These are phyloP conservation scores for Globisporangium takayamanum DNA, from an alignment of 352 stramenopile species.

Conservation along the genomic window DNA sequence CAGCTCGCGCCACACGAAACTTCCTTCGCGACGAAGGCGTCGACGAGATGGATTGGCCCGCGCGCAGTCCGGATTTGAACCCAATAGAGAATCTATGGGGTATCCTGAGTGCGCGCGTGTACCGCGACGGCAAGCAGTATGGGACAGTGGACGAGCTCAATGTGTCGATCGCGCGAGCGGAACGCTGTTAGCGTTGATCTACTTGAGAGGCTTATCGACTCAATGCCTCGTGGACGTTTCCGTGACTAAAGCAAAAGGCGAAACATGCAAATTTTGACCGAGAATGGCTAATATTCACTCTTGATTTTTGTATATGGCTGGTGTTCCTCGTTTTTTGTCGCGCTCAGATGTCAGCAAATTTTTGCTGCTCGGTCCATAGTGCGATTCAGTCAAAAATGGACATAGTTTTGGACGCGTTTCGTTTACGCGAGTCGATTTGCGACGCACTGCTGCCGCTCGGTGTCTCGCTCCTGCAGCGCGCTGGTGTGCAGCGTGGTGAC, in stretches of 20 bases:
- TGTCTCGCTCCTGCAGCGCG: slow-evolving; percentile 26
- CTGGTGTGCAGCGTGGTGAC: slow-evolving; percentile 25
- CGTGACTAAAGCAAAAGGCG: not conserved
- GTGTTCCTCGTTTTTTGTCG: no score
- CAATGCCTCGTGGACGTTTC: not conserved
- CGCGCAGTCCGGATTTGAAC: not conserved
- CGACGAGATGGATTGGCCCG: not conserved
- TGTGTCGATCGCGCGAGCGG: not conserved
- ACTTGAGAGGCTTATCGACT: not conserved
- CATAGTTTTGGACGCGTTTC: no score
- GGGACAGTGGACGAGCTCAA: not conserved
- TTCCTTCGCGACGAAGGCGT: not conserved
- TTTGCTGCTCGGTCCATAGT: no score
- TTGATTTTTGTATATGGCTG: no score
- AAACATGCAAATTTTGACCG: not conserved
- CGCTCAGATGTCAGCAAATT: no score
- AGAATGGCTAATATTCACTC: no score
- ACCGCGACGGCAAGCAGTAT: not conserved
- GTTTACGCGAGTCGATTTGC: slow-evolving; percentile 11
- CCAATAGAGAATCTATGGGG: not conserved
- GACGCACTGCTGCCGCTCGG: slow-evolving; percentile 36
- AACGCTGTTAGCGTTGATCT: not conserved
- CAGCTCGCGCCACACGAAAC: not conserved
- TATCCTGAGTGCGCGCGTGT: not conserved
- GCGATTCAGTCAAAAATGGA: no score